Conservation (phyloP, 139 green algal species). For the Desmodesmus armatus region DNA sequence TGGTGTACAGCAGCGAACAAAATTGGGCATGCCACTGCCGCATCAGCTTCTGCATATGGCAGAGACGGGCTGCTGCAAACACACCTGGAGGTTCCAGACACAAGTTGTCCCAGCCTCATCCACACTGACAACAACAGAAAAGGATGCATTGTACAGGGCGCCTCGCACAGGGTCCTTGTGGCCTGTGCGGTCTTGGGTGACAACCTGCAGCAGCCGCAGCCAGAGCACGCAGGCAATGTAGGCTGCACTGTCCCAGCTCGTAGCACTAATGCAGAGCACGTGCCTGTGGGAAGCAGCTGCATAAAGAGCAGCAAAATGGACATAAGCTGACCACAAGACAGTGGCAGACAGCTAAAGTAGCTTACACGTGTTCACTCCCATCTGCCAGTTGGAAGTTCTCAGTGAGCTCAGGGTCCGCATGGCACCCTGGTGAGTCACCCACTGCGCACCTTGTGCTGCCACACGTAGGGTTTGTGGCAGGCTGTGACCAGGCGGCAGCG, state of each 20-base stretch:
- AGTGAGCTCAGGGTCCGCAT: neutral
- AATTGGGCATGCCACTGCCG: too few relatives aligned
- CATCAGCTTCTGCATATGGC: neutral
- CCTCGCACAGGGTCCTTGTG: slow-evolving; percentile 62
- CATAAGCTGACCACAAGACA: neutral
- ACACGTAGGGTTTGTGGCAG: slow-evolving; percentile 66
- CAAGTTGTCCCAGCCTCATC: slow-evolving; percentile 81
- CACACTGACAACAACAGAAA: slow-evolving; percentile 76
- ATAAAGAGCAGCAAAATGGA: neutral
- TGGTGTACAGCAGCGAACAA: too few relatives aligned
- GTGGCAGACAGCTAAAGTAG: neutral
- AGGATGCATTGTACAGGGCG: slow-evolving; percentile 76
- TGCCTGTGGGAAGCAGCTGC: neutral
- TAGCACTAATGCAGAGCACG: neutral
- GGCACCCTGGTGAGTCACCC: neutral
- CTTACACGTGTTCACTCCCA: neutral
- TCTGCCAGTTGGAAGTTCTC: neutral
- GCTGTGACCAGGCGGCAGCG: slow-evolving; percentile 70
- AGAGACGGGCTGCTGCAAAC: neutral
- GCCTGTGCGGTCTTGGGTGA: slow-evolving; percentile 62
- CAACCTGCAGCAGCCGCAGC: slow-evolving; percentile 41
- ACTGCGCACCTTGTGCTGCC: slow-evolving; percentile 77
- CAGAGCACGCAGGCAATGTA: neutral
- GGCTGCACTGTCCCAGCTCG: neutral
- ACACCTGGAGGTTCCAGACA: slow-evolving; percentile 77